Conservation (phyloP, 1,284 basidiomycete species). For the Puccinia polysora region DNA sequence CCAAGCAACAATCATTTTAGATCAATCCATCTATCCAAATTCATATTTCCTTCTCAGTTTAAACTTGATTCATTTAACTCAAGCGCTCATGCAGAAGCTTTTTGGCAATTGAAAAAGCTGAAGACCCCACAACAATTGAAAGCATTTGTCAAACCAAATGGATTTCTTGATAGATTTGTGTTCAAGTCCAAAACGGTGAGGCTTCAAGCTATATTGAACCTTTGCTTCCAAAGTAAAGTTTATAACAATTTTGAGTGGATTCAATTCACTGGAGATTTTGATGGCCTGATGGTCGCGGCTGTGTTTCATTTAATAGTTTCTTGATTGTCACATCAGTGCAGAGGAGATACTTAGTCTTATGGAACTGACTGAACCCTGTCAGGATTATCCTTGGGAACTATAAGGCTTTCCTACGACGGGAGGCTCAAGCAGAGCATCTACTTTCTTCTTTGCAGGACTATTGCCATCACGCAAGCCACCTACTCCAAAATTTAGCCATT, state of each 20-base stretch:
- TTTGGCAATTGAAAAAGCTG: background rate
- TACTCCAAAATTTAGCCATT: conserved; percentile 29
- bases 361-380: conserved; percentile 27
- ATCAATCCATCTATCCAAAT: conserved; percentile 23
- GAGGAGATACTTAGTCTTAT: conserved; percentile 27
- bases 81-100: background rate
- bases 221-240: conserved; percentile 33
- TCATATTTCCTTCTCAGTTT: conserved; percentile 31
- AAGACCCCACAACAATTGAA: conserved; percentile 33
- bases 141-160: conserved; percentile 6
- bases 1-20: conserved; percentile 4
- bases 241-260: background rate
- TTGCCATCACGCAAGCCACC: background rate
- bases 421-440: background rate
- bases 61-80: conserved; percentile 10
- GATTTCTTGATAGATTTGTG: conserved; percentile 12
- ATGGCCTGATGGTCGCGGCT: no score
- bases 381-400: background rate
- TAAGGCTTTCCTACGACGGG: background rate
- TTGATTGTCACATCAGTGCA: conserved; percentile 13
- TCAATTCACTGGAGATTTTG: background rate
- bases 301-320: conserved; percentile 3
- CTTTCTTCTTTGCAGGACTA: background rate
- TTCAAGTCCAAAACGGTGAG: background rate
- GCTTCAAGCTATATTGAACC: conserved; percentile 5